phyloP scores from a whole-genome alignment of 2,329 filamentous ascomycete species.

The Nothophaeocryptopus gaeumannii region DNA sequence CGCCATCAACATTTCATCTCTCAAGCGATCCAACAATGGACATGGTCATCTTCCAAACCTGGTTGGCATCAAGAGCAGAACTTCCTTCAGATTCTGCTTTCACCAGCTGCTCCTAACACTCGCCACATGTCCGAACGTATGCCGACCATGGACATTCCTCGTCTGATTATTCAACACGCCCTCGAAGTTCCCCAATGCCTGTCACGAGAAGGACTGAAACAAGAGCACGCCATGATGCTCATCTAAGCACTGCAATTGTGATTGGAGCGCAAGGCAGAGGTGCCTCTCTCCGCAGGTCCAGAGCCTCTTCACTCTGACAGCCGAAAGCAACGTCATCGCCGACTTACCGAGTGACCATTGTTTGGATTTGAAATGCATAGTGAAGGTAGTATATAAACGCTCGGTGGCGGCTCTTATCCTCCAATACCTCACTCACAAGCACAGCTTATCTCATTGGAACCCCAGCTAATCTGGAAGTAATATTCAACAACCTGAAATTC shows the following conservation, averaged over 20 bases:
- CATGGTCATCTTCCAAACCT: too few species aligned
- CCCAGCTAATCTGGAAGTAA: background rate
- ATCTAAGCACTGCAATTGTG: conserved; percentile 10
- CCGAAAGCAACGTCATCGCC: conserved; percentile 13
- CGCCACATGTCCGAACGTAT: too few species aligned
- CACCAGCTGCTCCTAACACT: too few species aligned
- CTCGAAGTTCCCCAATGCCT: too few species aligned
- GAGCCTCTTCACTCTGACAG: background rate
- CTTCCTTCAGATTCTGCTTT: too few species aligned
- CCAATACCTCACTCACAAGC: background rate
- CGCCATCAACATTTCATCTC: too few species aligned
- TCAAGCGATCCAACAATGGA: too few species aligned
- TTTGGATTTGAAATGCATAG: conserved; percentile 15
- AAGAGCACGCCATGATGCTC: background rate
- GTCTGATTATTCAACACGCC: too few species aligned
- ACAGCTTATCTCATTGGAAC: background rate
- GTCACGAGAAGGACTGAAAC: too few species aligned
- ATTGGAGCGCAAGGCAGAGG: conserved; percentile 10
- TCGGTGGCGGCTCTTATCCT: background rate
- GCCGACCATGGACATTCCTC: too few species aligned
- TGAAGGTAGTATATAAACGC: conserved; percentile 5
- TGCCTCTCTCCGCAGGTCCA: conserved; percentile 5
- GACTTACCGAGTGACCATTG: conserved; percentile 9
- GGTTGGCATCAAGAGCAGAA: too few species aligned
- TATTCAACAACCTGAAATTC: background rate